Conservation (phyloP, 192 early-diverging fungal species). For the Backusella liffmaniae region DNA sequence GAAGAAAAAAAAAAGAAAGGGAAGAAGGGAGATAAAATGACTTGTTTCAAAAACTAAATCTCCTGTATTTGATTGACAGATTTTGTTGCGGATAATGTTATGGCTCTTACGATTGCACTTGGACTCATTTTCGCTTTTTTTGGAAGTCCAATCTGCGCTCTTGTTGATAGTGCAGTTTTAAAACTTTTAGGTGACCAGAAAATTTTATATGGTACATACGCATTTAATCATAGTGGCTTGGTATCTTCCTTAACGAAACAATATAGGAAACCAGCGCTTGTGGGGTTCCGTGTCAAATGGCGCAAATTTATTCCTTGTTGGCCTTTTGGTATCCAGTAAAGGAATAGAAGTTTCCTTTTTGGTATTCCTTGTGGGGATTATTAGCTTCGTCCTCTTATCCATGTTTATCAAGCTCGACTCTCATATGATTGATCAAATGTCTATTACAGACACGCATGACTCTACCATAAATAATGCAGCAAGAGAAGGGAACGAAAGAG, state of each 20-base stretch:
- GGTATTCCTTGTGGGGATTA: slow-evolving; percentile 13
- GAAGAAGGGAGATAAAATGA: not conserved
- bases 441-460: slow-evolving; percentile 8
- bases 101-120: slow-evolving; percentile 12
- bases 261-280: slow-evolving; percentile 29
- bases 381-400: slow-evolving; percentile 5
- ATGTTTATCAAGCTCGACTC: slow-evolving; percentile 6
- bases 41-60: not conserved
- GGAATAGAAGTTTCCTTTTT: slow-evolving; percentile 28
- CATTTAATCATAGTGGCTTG: not conserved
- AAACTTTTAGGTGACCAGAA: slow-evolving; percentile 39
- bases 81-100: not conserved
- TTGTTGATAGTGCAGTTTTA: slow-evolving; percentile 37
- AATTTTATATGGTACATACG: slow-evolving; percentile 36
- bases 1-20: not conserved
- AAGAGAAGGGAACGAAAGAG: slow-evolving; percentile 3
- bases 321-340: slow-evolving; percentile 13
- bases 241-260: not conserved
- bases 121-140: slow-evolving; percentile 35
- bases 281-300: slow-evolving; percentile 36
- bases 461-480: not conserved
- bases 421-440: slow-evolving; percentile 13
- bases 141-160: slow-evolving; percentile 26
- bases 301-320: slow-evolving; percentile 8
- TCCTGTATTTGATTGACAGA: slow-evolving; percentile 5